phyloP scores from a whole-genome alignment of 805 yeast species.

The Ogataea allantospora region DNA sequence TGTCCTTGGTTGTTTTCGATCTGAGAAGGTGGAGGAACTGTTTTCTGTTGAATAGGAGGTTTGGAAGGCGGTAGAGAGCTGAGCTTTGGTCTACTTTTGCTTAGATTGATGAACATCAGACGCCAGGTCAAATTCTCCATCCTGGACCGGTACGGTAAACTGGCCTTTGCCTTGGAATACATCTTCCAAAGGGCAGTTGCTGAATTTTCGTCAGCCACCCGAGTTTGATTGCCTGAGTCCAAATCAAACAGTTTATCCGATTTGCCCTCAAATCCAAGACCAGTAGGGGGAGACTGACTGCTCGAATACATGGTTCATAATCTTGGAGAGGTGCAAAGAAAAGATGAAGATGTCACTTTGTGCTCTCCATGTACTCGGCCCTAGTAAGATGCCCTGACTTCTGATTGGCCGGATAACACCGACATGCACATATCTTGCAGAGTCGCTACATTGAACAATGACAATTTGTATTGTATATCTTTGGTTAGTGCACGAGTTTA shows the following conservation, averaged over 20 bases:
- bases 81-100: slow-evolving; percentile 14
- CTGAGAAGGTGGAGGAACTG: not conserved
- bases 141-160: slow-evolving; percentile 69
- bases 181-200: slow-evolving; percentile 71
- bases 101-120: slow-evolving; percentile 60
- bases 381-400: not conserved
- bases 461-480: not conserved
- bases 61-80: not conserved
- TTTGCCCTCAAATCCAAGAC: slow-evolving; percentile 8
- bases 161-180: slow-evolving; percentile 73
- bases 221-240: slow-evolving; percentile 7
- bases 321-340: not conserved
- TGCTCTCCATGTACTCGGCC: slow-evolving; percentile 7
- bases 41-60: not conserved
- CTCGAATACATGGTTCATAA: slow-evolving; percentile 14
- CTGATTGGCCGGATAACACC: slow-evolving; percentile 19
- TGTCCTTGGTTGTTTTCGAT: slow-evolving; percentile 2
- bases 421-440: slow-evolving; percentile 7
- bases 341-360: slow-evolving; percentile 3
- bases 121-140: slow-evolving; percentile 90
- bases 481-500: not conserved
- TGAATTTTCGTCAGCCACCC: slow-evolving; percentile 36
- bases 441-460: not conserved
- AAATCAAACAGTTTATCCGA: slow-evolving; percentile 7
- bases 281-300: slow-evolving; percentile 14